Base-by-base conservation (phyloP, 2,329 filamentous ascomycete genomes). In the Verticillium tricorpus region DNA sequence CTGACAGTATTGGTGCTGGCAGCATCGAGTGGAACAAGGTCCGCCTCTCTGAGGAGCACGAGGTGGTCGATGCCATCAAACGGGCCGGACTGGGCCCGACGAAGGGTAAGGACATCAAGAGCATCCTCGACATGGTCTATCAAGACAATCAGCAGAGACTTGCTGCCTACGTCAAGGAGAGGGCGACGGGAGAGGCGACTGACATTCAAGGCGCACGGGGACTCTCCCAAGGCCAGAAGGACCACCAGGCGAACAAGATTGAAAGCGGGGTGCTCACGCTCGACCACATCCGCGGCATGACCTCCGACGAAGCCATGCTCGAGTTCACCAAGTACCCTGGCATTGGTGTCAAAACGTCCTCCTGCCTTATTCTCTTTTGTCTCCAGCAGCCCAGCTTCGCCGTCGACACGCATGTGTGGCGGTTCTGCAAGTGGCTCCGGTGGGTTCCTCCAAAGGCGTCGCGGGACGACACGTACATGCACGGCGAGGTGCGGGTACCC, bases 1-100 rank as follows among this genome's bases (percentile, higher is more conserved):
- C 83, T 52, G 86, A 62, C n/a, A 62, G 89, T 7, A 76, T 89
- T 11, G 89, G 89, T 5, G 86, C 88, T 67, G 89, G 88, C 3
- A 91, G 88, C 60, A 88, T 93, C 8, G 80, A 93, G 70, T 94
- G 90, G 89, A 85, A 92, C 67, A 85, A 85, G 11, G 88, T 93
- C 1, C 84, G 86, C 25, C 73, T 77, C 31, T 85, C 87, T 1
- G 73, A 84, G 1, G 71, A 84, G 5, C 78, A 83, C 45, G 84
- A 89, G 6, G 78, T 95, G n/a, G 85, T 84, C 56, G 77, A 88
- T 58, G 85, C 89, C 0, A 92, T 95, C 69, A 87, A 86, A 67
- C 75, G 77, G 8, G 91, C 90, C 11, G 92, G 92, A 0, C 78
- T 93, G 2, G 89, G 86, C 2, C 82, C 84, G n/a, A 80, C 81